Conservation (phyloP, 73 alveolate species). For the Tetrahymena borealis region DNA sequence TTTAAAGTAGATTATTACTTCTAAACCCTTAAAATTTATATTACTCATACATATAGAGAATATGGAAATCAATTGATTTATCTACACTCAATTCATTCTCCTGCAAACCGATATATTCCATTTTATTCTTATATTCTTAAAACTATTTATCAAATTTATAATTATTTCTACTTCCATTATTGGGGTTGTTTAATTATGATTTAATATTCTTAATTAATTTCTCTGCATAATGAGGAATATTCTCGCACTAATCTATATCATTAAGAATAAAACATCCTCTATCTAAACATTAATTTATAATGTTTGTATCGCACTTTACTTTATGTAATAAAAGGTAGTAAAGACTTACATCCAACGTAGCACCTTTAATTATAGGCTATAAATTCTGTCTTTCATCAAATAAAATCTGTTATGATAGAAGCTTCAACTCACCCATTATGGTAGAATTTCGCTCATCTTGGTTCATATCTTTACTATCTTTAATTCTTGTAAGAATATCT, state of each 20-base stretch:
- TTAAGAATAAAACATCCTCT: not conserved
- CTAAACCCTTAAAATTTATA: not conserved
- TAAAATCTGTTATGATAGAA: not conserved
- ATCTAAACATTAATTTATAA: not conserved
- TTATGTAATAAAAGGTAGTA: not conserved
- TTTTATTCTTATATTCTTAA: not conserved
- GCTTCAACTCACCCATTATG: not conserved
- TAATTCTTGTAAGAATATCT: not conserved
- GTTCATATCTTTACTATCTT: not conserved
- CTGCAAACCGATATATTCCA: not conserved
- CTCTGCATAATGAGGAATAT: not conserved
- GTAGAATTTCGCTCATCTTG: not conserved
- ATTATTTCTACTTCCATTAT: not conserved
- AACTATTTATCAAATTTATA: not conserved
- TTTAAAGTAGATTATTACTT: too few relatives aligned
- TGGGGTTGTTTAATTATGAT: not conserved
- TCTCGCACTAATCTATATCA: not conserved
- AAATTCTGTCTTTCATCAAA: not conserved
- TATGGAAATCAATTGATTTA: not conserved
- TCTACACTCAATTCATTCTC: not conserved
- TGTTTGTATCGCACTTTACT: not conserved
- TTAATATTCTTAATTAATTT: not conserved
- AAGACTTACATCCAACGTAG: not conserved
- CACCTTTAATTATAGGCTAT: not conserved
- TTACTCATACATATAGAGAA: not conserved